Percentiles rank a stretch among this genome's conserved stretches.
These are phyloP conservation scores for Saprolegnia diclina DNA, from an alignment of 352 stramenopile genomes.

Conservation along the genomic window DNA sequence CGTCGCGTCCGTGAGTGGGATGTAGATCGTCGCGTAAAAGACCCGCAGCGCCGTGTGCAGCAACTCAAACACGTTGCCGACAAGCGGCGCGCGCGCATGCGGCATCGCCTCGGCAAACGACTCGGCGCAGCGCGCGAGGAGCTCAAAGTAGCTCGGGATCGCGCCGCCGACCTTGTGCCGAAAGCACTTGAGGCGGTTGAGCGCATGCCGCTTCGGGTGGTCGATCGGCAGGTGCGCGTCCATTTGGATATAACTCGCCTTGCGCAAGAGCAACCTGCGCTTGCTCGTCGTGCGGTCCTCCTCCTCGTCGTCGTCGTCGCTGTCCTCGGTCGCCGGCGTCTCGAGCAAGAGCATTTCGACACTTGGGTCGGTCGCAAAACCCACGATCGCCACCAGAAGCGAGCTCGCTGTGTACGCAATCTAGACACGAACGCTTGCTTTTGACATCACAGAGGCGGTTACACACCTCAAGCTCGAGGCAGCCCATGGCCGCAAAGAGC, in stretches of 20 bases:
- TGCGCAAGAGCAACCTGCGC: neutral
- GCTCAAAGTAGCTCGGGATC: conserved; percentile 17
- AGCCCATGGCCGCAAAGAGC: conserved; percentile 23
- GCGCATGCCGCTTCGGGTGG: conserved; percentile 4
- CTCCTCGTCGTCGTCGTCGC: neutral
- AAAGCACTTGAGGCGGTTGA: conserved; percentile 19
- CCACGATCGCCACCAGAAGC: conserved; percentile 10
- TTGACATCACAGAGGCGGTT: neutral
- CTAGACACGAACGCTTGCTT: neutral
- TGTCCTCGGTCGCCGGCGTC: neutral
- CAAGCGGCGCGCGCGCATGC: neutral
- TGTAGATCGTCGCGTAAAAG: conserved; percentile 21
- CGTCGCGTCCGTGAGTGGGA: neutral
- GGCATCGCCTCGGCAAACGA: neutral
- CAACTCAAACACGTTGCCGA: neutral
- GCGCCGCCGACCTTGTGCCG: conserved; percentile 12
- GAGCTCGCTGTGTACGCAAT: neutral
- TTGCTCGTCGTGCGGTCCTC: neutral
- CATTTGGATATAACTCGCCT: neutral
- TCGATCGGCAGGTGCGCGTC: neutral
- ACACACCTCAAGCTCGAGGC: neutral
- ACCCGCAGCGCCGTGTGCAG: conserved; percentile 4
- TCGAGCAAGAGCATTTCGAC: neutral
- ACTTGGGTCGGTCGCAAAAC: neutral
- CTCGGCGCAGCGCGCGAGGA: conserved; percentile 5